A percentile compares a stretch with the other conserved stretches of the same genome.
Evolutionary conservation across 2,329 filamentous ascomycete genomes (phyloP).

Genomic region (Sporothrix luriei): DNA sequence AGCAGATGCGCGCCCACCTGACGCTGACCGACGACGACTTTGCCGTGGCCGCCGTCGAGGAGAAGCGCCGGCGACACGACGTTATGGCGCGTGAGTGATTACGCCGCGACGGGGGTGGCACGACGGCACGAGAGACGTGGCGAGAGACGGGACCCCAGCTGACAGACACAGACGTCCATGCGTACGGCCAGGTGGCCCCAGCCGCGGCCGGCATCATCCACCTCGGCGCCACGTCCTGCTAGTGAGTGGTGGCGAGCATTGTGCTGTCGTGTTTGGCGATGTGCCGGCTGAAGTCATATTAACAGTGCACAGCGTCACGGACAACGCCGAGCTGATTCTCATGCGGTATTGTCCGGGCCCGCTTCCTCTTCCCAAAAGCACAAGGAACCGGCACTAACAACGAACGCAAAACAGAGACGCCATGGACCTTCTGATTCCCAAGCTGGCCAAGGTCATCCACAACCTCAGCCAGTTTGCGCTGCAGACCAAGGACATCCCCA

Average conservation of each 20-base stretch:
- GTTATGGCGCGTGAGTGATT: slow-evolving; percentile 36
- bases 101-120: not conserved
- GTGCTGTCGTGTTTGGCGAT: not conserved
- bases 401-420: slow-evolving; percentile 55
- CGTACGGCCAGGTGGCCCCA: slow-evolving; percentile 72
- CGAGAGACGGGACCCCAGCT: slow-evolving; percentile 16
- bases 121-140: not conserved
- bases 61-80: slow-evolving; percentile 68
- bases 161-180: slow-evolving; percentile 62
- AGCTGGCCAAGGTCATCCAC: slow-evolving; percentile 75
- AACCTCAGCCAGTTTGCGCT: slow-evolving; percentile 74
- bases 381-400: not conserved
- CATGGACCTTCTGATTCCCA: slow-evolving; percentile 73
- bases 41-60: slow-evolving; percentile 71
- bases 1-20: slow-evolving; percentile 70
- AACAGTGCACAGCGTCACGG: slow-evolving; percentile 41
- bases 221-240: slow-evolving; percentile 64
- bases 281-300: not conserved
- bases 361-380: not conserved
- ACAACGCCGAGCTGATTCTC: slow-evolving; percentile 78
- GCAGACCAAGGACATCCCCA: slow-evolving; percentile 44
- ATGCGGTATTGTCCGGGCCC: slow-evolving; percentile 46
- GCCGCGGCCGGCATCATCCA: slow-evolving; percentile 84
- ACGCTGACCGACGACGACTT: slow-evolving; percentile 60
- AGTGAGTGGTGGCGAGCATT: slow-evolving; percentile 28